Evolutionary conservation across 164 flowering plant genomes (phyloP).

Genomic region (Houttuynia cordata): DNA sequence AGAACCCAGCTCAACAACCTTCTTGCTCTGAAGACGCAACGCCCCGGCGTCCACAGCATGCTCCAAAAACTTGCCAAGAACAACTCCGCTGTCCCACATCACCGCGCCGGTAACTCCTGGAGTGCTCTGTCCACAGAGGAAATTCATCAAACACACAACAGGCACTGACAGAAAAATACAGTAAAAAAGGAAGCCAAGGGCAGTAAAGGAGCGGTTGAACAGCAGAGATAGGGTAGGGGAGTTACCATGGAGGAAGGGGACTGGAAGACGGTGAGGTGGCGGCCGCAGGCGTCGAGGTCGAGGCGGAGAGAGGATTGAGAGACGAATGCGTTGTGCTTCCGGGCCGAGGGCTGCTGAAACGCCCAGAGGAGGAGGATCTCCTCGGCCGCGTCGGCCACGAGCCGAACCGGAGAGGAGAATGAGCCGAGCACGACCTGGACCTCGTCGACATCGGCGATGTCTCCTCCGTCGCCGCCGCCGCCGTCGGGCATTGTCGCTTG

Average conservation of each 20-base stretch:
- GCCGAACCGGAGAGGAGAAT: slow-evolving; percentile 31
- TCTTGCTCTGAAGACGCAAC: slow-evolving; percentile 59
- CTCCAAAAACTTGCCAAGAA: slow-evolving; percentile 77
- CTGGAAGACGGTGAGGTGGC: slow-evolving; percentile 59
- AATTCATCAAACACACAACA: not conserved
- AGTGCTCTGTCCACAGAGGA: slow-evolving; percentile 21
- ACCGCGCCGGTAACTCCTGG: slow-evolving; percentile 94
- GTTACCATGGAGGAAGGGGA: slow-evolving; percentile 76
- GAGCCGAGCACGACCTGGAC: slow-evolving; percentile 22
- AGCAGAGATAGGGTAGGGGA: no score
- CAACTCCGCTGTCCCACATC: slow-evolving; percentile 95
- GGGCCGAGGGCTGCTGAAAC: slow-evolving; percentile 60
- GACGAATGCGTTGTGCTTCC: slow-evolving; percentile 66
- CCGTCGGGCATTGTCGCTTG: not conserved
- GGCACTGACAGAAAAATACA: no score
- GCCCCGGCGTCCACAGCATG: slow-evolving; percentile 56
- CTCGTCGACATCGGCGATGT: not conserved
- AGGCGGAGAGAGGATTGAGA: slow-evolving; percentile 63
- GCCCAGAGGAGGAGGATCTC: slow-evolving; percentile 86
- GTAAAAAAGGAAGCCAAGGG: no score
- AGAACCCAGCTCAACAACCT: slow-evolving; percentile 74
- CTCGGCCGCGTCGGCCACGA: slow-evolving; percentile 39
- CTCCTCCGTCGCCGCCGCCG: not conserved
- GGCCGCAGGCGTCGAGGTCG: slow-evolving; percentile 69
- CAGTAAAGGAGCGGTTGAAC: no score